A percentile compares a stretch with the other conserved stretches of the same genome.
These are phyloP conservation scores for Tilletia indica DNA, from an alignment of 1,284 basidiomycete species.

Conservation along the genomic window DNA sequence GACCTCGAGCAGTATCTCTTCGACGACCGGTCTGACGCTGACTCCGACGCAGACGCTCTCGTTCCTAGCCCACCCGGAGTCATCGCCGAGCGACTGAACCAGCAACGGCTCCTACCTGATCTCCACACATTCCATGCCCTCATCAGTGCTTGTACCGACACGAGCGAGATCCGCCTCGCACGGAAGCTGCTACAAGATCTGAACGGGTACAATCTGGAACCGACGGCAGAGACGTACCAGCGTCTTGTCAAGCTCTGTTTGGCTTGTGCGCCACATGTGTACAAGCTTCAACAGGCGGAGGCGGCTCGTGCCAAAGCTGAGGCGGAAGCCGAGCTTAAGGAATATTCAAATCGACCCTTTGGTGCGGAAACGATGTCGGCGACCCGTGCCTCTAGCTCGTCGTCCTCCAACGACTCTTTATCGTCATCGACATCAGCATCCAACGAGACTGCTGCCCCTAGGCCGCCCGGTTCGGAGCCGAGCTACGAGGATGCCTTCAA, in stretches of 20 bases:
- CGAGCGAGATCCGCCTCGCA: slow-evolving; percentile 10
- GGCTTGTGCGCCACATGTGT: slow-evolving; percentile 9
- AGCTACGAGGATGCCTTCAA: slow-evolving; percentile 18
- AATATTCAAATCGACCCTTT: slow-evolving; percentile 1
- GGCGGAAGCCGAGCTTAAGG: not conserved
- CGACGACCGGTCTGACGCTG: too few species aligned
- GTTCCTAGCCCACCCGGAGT: not conserved
- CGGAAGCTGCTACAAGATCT: slow-evolving; percentile 14
- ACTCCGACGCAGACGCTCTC: not conserved
- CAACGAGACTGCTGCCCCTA: not conserved
- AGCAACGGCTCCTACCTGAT: slow-evolving; percentile 7
- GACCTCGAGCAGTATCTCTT: not conserved
- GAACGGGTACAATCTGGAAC: slow-evolving; percentile 13
- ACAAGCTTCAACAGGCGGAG: not conserved
- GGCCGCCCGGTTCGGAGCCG: not conserved
- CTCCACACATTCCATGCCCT: slow-evolving; percentile 13
- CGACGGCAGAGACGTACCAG: slow-evolving; percentile 11
- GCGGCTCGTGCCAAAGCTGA: not conserved
- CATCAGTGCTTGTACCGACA: slow-evolving; percentile 12
- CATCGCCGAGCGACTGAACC: not conserved
- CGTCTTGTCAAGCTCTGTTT: slow-evolving; percentile 16
- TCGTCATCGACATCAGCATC: not conserved
- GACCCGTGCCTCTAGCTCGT: not conserved
- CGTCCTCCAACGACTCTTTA: not conserved
- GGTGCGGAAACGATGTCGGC: not conserved